Evolutionary conservation across 106 monocot genomes (phyloP), one percentile per base, ranked within the genome.

Genomic region (Phalaenopsis aphrodite): DNA sequence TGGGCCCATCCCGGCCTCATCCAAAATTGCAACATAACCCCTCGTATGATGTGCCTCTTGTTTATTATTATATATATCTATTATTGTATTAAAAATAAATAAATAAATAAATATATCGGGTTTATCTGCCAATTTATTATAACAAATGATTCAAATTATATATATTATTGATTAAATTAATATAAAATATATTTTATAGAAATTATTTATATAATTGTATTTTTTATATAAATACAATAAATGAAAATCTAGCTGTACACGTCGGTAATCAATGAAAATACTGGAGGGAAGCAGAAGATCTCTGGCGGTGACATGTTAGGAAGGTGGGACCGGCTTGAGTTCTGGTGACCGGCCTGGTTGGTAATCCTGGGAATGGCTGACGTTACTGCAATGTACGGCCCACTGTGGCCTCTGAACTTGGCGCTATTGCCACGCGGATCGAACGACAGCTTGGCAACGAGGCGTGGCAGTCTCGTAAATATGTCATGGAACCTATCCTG

Each of bases 341-440:
- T 42, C 74, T 45, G 74, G 43, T 42, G 74, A 75, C 74, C 74
- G 42, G 45, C 74, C 74, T 41, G 71, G 74, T 75, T 16, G 71
- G 74, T 75, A 75, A 75, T 75, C 74, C 74, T 45, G 74, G 74
- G 41, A 11, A 41, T 14, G 64, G 71, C 10, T 75, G 74, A 75
- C 18, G 74, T 75, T 43, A 75, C 3, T 12, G 12, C 0, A 45
- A 57, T 65, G 64, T 71, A 71, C 74, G 42, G 74, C n/a, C 16
- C 8, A 3, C 4, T n/a, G 43, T 45, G 17, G 23, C n/a, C 61
- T 21, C 17, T 48, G 19, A 61, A 61, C 18, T 21, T n/a, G n/a
- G 61, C 68, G 68, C 38, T 8, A 36, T 39, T 11, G 74, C 74
- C 74, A 74, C 74, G 74, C 45, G 6, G 43, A 43, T 19, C 1